A percentile compares a stretch with the other conserved stretches of the same genome.
Conservation (phyloP, 495 filamentous ascomycete species). For the Xylaria grammica region DNA sequence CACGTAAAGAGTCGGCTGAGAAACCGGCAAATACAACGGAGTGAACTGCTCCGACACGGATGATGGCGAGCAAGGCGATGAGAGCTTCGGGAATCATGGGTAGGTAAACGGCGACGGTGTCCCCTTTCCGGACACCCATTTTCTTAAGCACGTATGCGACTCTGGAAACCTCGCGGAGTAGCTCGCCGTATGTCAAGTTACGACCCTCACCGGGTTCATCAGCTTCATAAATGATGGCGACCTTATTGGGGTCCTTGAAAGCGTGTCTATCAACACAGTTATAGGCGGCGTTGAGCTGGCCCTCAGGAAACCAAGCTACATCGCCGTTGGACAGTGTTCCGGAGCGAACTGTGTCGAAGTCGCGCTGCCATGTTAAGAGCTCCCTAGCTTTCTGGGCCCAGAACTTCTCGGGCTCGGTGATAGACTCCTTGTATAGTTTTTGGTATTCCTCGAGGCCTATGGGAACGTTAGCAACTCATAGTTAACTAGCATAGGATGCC, state of each 20-base stretch:
- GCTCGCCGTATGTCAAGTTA: slow-evolving; percentile 89
- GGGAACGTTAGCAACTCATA: slow-evolving; percentile 19
- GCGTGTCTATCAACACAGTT: slow-evolving; percentile 98
- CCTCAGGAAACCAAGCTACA: slow-evolving; percentile 93
- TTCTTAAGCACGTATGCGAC: slow-evolving; percentile 84
- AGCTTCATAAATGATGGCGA: slow-evolving; percentile 98
- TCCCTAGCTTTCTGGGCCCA: slow-evolving; percentile 87
- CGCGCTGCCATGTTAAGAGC: slow-evolving; percentile 84
- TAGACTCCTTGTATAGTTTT: slow-evolving; percentile 93
- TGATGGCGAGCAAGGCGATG: slow-evolving; percentile 87
- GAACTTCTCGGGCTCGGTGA: slow-evolving; percentile 88
- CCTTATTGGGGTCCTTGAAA: slow-evolving; percentile 85
- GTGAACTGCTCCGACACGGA: slow-evolving; percentile 93
- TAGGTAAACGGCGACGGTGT: slow-evolving; percentile 96
- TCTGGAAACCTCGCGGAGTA: slow-evolving; percentile 89
- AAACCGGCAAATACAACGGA: slow-evolving; percentile 99
- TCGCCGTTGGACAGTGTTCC: slow-evolving; percentile 83
- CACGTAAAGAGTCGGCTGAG: slow-evolving; percentile 93
- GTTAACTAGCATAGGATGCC: neutral
- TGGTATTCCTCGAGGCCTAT: slow-evolving; percentile 83
- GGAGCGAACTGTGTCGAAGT: slow-evolving; percentile 87
- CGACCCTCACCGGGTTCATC: slow-evolving; percentile 90
- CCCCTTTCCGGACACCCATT: slow-evolving; percentile 96
- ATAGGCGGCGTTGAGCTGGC: slow-evolving; percentile 91
- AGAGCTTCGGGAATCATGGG: slow-evolving; percentile 98